A percentile compares a stretch with the other conserved stretches of the same genome.
phyloP scores from a whole-genome alignment of 495 filamentous ascomycete species.

The Tuber magnatum region DNA sequence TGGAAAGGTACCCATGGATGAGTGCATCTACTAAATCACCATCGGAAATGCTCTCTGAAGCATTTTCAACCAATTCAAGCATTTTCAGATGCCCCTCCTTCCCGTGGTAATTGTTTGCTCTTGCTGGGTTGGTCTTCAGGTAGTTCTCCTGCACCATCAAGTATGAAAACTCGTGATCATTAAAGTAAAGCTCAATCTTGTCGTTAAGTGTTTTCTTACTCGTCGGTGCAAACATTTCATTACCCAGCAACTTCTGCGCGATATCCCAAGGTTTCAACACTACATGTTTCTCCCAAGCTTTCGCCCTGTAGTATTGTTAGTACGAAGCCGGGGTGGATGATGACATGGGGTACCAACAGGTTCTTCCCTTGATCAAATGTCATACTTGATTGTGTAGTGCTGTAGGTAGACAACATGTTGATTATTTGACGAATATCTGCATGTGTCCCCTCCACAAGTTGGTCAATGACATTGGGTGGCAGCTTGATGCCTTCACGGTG shows the following conservation, averaged over 20 bases:
- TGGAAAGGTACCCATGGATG: slow-evolving; percentile 64
- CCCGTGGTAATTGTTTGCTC: slow-evolving; percentile 52
- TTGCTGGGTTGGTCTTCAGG: slow-evolving; percentile 66
- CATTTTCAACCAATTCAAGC: slow-evolving; percentile 75
- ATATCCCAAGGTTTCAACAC: slow-evolving; percentile 98
- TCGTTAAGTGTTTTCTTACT: slow-evolving; percentile 85
- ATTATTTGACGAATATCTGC: slow-evolving; percentile 96
- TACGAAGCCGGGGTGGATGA: not conserved
- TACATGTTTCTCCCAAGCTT: slow-evolving; percentile 96
- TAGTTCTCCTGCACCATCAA: slow-evolving; percentile 99
- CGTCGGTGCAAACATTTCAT: slow-evolving; percentile 71
- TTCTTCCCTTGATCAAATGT: slow-evolving; percentile 74
- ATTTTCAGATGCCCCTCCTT: slow-evolving; percentile 66
- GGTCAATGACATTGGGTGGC: slow-evolving; percentile 77
- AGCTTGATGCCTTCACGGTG: slow-evolving; percentile 85
- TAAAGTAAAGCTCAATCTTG: slow-evolving; percentile 98
- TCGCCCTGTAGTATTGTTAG: slow-evolving; percentile 45
- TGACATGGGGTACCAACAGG: slow-evolving; percentile 51
- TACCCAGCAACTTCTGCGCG: slow-evolving; percentile 78
- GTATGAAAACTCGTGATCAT: slow-evolving; percentile 93
- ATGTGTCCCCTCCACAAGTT: slow-evolving; percentile 86
- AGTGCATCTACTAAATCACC: slow-evolving; percentile 94
- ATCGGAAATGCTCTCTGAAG: slow-evolving; percentile 91
- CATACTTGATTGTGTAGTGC: slow-evolving; percentile 71
- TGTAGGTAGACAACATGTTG: slow-evolving; percentile 95